Evolutionary conservation across 2,329 filamentous ascomycete genomes (phyloP).

Genomic region (Capronia epimyces): DNA sequence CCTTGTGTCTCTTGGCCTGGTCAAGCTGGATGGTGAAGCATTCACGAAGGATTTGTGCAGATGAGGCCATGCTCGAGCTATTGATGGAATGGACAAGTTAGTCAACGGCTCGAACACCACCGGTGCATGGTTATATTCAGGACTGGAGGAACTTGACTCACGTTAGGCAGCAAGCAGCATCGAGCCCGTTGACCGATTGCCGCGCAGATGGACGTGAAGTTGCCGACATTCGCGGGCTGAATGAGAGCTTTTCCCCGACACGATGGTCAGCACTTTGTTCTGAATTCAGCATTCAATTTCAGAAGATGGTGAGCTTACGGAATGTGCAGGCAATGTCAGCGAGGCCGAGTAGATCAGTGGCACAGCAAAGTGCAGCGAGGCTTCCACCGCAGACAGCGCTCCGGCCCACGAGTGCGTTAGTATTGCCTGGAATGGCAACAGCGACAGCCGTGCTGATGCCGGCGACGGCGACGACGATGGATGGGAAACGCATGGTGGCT

Average conservation of each 20-base stretch:
- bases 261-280: background rate
- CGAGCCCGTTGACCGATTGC: conserved; percentile 51
- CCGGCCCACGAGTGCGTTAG: conserved; percentile 15
- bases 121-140: background rate
- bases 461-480: conserved; percentile 21
- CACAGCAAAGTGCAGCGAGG: conserved; percentile 52
- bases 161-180: conserved; percentile 53
- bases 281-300: background rate
- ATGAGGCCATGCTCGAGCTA: conserved; percentile 23
- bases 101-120: background rate
- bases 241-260: conserved; percentile 10
- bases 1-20: too few relatives aligned
- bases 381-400: conserved; percentile 21
- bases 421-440: conserved; percentile 24
- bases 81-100: background rate
- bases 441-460: conserved; percentile 19
- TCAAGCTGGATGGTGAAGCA: background rate
- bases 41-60: conserved; percentile 21
- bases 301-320: conserved; percentile 41
- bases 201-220: conserved; percentile 47
- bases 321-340: conserved; percentile 53
- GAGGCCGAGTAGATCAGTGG: conserved; percentile 56
- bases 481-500: conserved; percentile 24
- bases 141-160: conserved; percentile 9
- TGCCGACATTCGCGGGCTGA: conserved; percentile 37